These are phyloP conservation scores for Penicillium sp. DNA, from an alignment of 2,329 filamentous ascomycete genomes.

Conservation along the genomic window DNA sequence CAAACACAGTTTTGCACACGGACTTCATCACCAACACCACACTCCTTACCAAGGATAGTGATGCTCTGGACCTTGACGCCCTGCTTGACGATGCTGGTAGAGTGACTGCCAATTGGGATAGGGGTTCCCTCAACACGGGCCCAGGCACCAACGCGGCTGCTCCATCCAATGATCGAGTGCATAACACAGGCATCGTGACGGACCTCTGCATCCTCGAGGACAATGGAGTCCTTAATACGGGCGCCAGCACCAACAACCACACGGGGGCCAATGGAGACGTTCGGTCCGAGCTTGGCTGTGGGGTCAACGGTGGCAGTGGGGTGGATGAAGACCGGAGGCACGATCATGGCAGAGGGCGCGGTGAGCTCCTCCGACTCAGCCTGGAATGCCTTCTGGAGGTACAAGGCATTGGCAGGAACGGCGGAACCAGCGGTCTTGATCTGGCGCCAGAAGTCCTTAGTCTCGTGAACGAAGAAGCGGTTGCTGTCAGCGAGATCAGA, in stretches of 20 bases:
- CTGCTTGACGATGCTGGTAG: slow-evolving; percentile 94
- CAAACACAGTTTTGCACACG: slow-evolving; percentile 97
- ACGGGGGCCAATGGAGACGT: slow-evolving; percentile 93
- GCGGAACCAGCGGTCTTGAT: slow-evolving; percentile 99
- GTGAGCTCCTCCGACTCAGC: slow-evolving; percentile 78
- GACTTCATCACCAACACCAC: slow-evolving; percentile 87
- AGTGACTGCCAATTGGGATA: slow-evolving; percentile 82
- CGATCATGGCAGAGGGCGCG: slow-evolving; percentile 79
- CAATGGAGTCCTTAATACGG: slow-evolving; percentile 92
- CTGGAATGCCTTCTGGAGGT: slow-evolving; percentile 92
- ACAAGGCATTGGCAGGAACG: slow-evolving; percentile 93
- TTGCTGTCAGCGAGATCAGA: slow-evolving; percentile 95
- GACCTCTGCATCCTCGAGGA: slow-evolving; percentile 91
- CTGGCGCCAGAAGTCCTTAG: slow-evolving; percentile 99
- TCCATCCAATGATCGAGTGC: slow-evolving; percentile 97
- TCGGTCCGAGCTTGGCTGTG: slow-evolving; percentile 93
- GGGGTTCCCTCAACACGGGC: slow-evolving; percentile 95
- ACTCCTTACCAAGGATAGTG: slow-evolving; percentile 96
- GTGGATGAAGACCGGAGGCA: slow-evolving; percentile 94
- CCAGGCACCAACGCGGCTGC: slow-evolving; percentile 95
- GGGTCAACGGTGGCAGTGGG: slow-evolving; percentile 87
- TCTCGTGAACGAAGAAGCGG: slow-evolving; percentile 97
- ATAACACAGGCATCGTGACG: slow-evolving; percentile 95
- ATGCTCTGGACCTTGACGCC: slow-evolving; percentile 98
- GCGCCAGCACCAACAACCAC: slow-evolving; percentile 81